Conservation (phyloP, 257 asterid species). For the Fraxinus quadrangulata region DNA sequence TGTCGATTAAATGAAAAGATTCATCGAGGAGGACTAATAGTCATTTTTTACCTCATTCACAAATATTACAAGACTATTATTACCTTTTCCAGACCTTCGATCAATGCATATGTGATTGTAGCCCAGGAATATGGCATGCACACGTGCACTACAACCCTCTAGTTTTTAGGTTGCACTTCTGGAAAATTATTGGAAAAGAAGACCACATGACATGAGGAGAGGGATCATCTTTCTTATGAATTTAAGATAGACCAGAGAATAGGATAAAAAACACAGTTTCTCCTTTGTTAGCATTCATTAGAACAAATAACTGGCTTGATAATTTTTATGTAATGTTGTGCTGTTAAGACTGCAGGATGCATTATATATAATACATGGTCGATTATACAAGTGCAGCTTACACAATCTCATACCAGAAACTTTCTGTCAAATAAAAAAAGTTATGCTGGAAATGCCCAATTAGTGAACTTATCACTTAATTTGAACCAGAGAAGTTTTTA, state of each 20-base stretch:
- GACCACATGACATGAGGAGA: neutral
- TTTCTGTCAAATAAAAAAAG: too few species aligned
- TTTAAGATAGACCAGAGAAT: neutral
- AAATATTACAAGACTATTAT: neutral
- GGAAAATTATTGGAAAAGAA: neutral
- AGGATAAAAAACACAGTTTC: too few species aligned
- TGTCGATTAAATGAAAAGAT: neutral
- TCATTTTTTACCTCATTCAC: neutral
- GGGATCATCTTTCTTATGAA: neutral
- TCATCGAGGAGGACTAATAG: neutral
- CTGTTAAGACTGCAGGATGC: neutral
- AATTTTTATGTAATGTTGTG: too few species aligned
- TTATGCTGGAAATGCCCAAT: too few species aligned
- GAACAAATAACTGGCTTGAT: neutral
- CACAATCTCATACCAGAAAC: too few species aligned
- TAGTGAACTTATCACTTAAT: too few species aligned
- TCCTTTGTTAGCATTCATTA: neutral
- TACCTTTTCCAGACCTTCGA: neutral
- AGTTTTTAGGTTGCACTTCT: neutral
- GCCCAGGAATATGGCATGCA: too few species aligned
- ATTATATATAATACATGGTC: neutral
- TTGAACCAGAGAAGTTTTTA: neutral
- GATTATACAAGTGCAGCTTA: neutral
- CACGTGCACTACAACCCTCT: too few species aligned
- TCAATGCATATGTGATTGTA: too few species aligned